These are phyloP conservation scores for Aspergillus brunneoviolaceus DNA, from an alignment of 2,329 filamentous ascomycete species.

Conservation along the genomic window DNA sequence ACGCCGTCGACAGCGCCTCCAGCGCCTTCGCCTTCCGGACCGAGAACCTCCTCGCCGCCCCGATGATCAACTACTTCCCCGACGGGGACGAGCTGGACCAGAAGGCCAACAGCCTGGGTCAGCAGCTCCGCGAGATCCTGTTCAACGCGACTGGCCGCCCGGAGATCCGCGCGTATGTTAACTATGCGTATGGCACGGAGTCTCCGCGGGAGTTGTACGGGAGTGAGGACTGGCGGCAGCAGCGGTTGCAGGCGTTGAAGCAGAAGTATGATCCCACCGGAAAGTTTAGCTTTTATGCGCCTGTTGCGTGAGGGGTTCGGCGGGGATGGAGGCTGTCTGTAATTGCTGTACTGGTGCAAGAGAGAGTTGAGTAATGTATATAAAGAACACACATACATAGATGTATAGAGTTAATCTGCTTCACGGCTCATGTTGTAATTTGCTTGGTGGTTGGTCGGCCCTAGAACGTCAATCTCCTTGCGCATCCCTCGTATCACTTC, in stretches of 20 bases:
- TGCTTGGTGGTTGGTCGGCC: too few species aligned
- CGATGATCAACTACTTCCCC: constrained; percentile 33
- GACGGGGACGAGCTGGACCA: constrained; percentile 22
- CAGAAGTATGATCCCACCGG: constrained; percentile 36
- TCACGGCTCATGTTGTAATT: too few species aligned
- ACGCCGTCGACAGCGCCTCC: constrained; percentile 34
- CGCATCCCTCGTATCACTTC: too few species aligned
- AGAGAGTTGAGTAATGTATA: too few species aligned
- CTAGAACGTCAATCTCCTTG: too few species aligned
- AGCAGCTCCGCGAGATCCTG: constrained; percentile 31
- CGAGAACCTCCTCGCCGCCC: constrained; percentile 44
- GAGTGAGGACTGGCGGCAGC: constrained; percentile 32
- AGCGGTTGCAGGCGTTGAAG: constrained; percentile 34
- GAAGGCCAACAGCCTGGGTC: constrained; percentile 29
- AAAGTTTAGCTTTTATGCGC: constrained; percentile 31
- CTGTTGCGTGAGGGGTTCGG: constrained; percentile 18
- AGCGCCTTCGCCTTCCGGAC: constrained; percentile 50
- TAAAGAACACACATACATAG: too few species aligned
- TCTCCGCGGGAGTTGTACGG: constrained; percentile 30
- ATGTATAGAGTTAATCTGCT: too few species aligned
- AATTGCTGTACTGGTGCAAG: too few species aligned
- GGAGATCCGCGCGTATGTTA: constrained; percentile 31
- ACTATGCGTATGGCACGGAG: constrained; percentile 34
- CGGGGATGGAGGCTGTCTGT: too few species aligned
- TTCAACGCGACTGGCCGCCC: constrained; percentile 19